Percentiles rank a stretch among this genome's conserved stretches.
These are phyloP conservation scores for Aspergillus diversus DNA, from an alignment of 495 filamentous ascomycete genomes.

Conservation along the genomic window DNA sequence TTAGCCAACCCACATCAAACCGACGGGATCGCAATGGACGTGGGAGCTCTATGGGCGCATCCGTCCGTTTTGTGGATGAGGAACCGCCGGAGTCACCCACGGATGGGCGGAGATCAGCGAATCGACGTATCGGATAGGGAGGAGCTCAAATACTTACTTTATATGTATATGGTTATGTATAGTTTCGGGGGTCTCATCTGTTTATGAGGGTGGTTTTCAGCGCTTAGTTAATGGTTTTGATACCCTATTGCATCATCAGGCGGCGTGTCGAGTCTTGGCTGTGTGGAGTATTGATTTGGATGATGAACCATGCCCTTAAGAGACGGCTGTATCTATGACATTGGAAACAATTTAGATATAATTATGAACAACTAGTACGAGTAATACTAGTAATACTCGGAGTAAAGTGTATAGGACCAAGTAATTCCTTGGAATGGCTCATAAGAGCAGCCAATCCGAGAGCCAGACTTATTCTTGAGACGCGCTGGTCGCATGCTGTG, in stretches of 20 bases:
- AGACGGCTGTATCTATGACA: background rate
- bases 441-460: background rate
- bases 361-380: background rate
- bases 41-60: conserved; percentile 41
- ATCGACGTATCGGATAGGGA: conserved; percentile 30
- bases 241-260: conserved; percentile 27
- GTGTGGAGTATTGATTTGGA: conserved; percentile 3
- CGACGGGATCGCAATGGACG: conserved; percentile 36
- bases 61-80: conserved; percentile 50
- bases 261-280: conserved; percentile 11
- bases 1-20: conserved; percentile 33
- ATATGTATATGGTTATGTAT: conserved; percentile 15
- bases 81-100: conserved; percentile 48
- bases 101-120: conserved; percentile 43
- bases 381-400: background rate
- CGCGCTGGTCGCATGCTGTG: conserved; percentile 13
- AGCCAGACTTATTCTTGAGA: background rate
- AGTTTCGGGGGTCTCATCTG: conserved; percentile 7
- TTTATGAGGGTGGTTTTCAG: conserved; percentile 1
- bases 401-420: background rate
- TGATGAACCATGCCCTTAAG: conserved; percentile 1
- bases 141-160: background rate
- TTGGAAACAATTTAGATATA: background rate
- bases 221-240: conserved; percentile 17
- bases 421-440: background rate